A percentile compares a stretch with the other conserved stretches of the same genome.
phyloP scores from a whole-genome alignment of 345 rosid species.

The Lenwebbia sp. region DNA sequence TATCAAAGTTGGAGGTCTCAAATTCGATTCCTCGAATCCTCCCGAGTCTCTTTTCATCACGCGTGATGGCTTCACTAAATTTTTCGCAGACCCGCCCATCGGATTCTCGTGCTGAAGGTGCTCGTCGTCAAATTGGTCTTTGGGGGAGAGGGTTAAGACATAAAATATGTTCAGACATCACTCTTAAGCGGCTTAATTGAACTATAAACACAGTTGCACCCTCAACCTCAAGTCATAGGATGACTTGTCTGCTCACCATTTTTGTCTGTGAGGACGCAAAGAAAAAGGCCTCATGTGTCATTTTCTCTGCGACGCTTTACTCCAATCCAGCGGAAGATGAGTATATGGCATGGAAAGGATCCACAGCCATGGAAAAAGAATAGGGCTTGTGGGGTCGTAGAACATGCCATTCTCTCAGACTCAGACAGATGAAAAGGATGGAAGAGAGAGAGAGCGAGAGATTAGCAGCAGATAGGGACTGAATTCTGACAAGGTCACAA shows the following conservation, averaged over 20 bases:
- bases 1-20: neutral
- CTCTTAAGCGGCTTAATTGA: neutral
- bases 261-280: neutral
- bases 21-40: neutral
- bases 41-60: neutral
- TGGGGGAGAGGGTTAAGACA: neutral
- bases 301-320: neutral
- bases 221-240: neutral
- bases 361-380: neutral
- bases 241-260: neutral
- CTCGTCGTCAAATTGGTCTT: neutral
- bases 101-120: neutral
- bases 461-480: neutral
- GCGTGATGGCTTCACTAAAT: neutral
- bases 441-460: neutral
- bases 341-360: neutral
- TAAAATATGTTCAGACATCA: neutral
- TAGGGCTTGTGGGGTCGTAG: neutral
- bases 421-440: neutral
- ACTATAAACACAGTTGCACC: neutral
- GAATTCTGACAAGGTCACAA: neutral
- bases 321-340: neutral
- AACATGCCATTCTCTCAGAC: neutral
- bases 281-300: neutral
- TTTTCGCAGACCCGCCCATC: neutral